Percentiles rank a stretch among this genome's conserved stretches.
Conservation (phyloP, 495 filamentous ascomycete species). For the Tuber borchii region DNA sequence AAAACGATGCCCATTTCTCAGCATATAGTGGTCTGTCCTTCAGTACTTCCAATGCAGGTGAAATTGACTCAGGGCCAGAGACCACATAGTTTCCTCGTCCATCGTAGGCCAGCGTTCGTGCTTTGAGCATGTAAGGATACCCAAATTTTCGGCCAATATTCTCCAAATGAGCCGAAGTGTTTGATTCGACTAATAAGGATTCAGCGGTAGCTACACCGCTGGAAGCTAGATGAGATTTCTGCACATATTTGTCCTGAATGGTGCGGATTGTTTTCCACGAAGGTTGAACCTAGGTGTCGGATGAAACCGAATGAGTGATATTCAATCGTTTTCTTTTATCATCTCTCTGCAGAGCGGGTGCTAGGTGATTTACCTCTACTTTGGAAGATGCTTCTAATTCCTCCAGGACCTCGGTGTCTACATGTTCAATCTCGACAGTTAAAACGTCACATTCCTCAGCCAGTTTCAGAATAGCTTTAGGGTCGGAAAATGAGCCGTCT, state of each 20-base stretch:
- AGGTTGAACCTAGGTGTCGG: conserved; percentile 62
- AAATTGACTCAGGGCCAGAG: conserved; percentile 59
- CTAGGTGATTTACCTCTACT: conserved; percentile 46
- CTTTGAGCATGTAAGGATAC: conserved; percentile 92
- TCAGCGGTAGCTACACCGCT: conserved; percentile 65
- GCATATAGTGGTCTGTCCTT: conserved; percentile 71
- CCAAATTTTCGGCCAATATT: conserved; percentile 61
- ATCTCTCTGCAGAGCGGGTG: conserved; percentile 19
- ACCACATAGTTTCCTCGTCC: conserved; percentile 86
- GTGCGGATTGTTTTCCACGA: conserved; percentile 80
- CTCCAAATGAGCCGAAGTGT: conserved; percentile 52
- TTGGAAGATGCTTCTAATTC: conserved; percentile 56
- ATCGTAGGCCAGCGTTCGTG: conserved; percentile 87
- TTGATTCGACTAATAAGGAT: conserved; percentile 54
- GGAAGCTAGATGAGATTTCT: conserved; percentile 71
- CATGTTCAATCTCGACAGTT: conserved; percentile 97
- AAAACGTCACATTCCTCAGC: conserved; percentile 73
- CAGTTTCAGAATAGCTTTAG: conserved; percentile 60
- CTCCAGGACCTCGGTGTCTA: conserved; percentile 85
- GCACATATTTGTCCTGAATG: conserved; percentile 93
- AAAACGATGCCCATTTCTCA: conserved; percentile 83
- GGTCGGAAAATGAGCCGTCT: conserved; percentile 63
- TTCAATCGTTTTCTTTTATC: conserved; percentile 23
- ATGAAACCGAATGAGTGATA: conserved; percentile 38
- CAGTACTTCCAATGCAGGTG: conserved; percentile 60